Percentiles rank a stretch among this genome's conserved stretches.
These are phyloP conservation scores for Fusarium nygamai DNA, from an alignment of 2,329 filamentous ascomycete species.

Conservation along the genomic window DNA sequence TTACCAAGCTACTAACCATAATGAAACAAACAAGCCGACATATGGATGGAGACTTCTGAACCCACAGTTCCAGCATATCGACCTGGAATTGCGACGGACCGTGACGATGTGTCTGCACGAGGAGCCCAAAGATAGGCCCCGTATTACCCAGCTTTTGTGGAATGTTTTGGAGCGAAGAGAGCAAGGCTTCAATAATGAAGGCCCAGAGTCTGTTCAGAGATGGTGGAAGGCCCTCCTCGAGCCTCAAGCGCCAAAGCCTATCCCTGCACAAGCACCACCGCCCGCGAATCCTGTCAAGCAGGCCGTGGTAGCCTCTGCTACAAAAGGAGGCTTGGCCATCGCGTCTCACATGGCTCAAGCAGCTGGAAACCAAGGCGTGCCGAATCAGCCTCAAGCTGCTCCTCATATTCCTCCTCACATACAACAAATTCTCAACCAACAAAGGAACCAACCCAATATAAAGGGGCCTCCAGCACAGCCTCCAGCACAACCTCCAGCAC, in stretches of 20 bases:
- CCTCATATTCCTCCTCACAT: background rate
- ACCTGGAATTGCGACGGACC: slow-evolving; percentile 35
- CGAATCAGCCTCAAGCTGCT: background rate
- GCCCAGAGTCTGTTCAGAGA: slow-evolving; percentile 7
- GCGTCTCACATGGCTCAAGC: background rate
- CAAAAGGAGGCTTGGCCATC: background rate
- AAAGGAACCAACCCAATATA: background rate
- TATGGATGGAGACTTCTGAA: slow-evolving; percentile 38
- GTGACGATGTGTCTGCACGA: slow-evolving; percentile 42
- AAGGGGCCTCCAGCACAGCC: background rate
- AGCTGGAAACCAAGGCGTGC: background rate
- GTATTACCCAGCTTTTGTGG: slow-evolving; percentile 32
- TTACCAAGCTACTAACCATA: slow-evolving; percentile 8
- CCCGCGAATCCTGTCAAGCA: background rate
- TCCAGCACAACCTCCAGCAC: background rate
- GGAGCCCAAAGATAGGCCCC: slow-evolving; percentile 41
- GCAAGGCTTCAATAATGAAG: slow-evolving; percentile 23
- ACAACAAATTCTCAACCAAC: background rate
- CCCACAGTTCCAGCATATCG: slow-evolving; percentile 15
- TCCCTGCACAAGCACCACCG: background rate
- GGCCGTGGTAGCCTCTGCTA: background rate
- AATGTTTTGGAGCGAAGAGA: slow-evolving; percentile 33
- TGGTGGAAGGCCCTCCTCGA: slow-evolving; percentile 35
- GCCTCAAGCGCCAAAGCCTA: background rate
- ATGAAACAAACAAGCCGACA: slow-evolving; percentile 3